Base-by-base conservation (phyloP, 495 filamentous ascomycete species). In the Xanthoparmelia taractica region DNA sequence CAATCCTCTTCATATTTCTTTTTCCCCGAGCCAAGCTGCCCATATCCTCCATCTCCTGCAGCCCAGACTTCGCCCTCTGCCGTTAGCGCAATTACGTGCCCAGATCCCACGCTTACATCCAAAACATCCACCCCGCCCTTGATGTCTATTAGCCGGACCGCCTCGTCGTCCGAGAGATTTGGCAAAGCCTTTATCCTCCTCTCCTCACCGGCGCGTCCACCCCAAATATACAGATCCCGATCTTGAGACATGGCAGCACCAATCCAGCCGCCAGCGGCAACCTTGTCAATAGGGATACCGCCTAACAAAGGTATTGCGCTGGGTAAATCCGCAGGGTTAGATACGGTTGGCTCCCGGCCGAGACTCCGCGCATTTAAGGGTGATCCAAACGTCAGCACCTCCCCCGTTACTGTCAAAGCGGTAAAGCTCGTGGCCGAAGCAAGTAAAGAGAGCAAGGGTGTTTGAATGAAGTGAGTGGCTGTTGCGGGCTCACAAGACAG, bases 201-300 rank as follows among this genome's bases (percentile, higher is more conserved):
- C 73, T 71, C 61, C 69, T 67, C 69, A 47, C 72, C 65, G 5
- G 45, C 60, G 38, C 56, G 41, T 37, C 76, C 72, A 56, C 87
- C 85, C 87, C 87, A 90, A 48, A 82, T 63, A 70, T 89, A 90
- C 6, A 88, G 69, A 68, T 86, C 85, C 48, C 76, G 70, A 4
- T 83, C 81, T 2, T 70, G 67, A 0, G 82, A 85, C 20, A 90
- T 60, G 0, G 85, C 86, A 0, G 81, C 84, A 0, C 78, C 73
- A 2, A 81, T 57, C 71, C 80, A 87, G 4, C 84, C 84, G 23
- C 80, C 78, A 1, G 74, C 71, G 10, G 78, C 76, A 33, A 89
- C 73, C 60, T 82, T 84, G n/a, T 52, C 68, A 60, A 87, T 78
- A 13, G 78, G 77, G 33, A 86, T 70, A 52, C 80, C 77, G 2